Conservation (phyloP, 176 grass and related monocot species). For the Aegilops speltoides region DNA sequence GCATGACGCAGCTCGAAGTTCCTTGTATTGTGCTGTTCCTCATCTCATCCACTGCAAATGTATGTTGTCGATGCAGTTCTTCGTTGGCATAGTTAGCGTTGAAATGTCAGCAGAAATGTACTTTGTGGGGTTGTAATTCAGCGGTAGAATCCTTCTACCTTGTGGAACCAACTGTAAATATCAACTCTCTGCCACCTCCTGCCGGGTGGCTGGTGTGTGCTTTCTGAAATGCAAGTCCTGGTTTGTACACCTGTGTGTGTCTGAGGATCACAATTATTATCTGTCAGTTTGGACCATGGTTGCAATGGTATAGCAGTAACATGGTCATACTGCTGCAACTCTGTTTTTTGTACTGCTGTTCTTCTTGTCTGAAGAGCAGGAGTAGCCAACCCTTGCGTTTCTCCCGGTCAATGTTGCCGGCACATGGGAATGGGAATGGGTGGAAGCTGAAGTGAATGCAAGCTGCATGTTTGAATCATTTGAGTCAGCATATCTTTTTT, state of each 20-base stretch:
- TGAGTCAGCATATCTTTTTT: neutral
- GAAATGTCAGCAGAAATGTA: too few relatives aligned
- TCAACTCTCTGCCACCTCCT: neutral
- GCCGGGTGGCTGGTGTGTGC: slow-evolving; percentile 7
- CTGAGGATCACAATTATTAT: neutral
- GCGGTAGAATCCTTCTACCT: slow-evolving; percentile 9
- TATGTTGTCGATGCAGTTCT: neutral
- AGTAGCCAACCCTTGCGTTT: neutral
- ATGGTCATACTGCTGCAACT: neutral
- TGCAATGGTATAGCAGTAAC: neutral
- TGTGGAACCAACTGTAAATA: slow-evolving; percentile 22
- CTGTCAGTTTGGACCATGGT: neutral
- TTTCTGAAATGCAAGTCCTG: neutral
- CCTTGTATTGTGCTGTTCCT: neutral
- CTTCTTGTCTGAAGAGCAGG: neutral
- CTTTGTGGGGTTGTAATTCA: neutral
- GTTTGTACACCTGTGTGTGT: neutral
- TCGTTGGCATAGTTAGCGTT: neutral
- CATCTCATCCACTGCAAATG: neutral
- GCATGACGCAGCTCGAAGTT: too few relatives aligned
- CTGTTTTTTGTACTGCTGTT: neutral
- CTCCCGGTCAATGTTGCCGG: neutral
- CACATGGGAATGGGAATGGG: neutral
- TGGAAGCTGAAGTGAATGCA: neutral
- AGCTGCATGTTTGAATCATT: neutral